Conservation (phyloP, 1,284 basidiomycete species). For the Naganishia sp. region DNA sequence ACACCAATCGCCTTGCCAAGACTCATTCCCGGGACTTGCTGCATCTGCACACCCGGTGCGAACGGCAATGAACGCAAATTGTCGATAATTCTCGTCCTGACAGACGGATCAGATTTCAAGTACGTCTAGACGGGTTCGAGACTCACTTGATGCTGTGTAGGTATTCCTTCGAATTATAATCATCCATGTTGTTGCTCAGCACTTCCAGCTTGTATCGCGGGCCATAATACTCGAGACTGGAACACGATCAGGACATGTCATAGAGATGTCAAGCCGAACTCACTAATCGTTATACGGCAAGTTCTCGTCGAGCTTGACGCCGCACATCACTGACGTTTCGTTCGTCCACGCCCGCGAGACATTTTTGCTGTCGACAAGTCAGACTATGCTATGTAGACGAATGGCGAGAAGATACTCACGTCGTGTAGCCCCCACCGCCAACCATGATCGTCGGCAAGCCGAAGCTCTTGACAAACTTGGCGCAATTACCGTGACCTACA, state of each 20-base stretch:
- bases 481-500: slow-evolving; percentile 78
- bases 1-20: slow-evolving; percentile 48
- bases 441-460: slow-evolving; percentile 87
- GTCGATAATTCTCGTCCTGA: slow-evolving; percentile 63
- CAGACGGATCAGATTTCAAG: slow-evolving; percentile 36
- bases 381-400: neutral
- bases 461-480: slow-evolving; percentile 79
- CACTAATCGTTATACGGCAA: slow-evolving; percentile 90
- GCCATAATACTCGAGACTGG: slow-evolving; percentile 89
- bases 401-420: slow-evolving; percentile 38
- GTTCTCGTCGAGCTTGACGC: slow-evolving; percentile 78
- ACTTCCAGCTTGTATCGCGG: slow-evolving; percentile 94
- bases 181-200: slow-evolving; percentile 88
- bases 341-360: slow-evolving; percentile 94
- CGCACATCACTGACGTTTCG: slow-evolving; percentile 92
- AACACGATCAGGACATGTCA: neutral
- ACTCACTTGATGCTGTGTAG: slow-evolving; percentile 76
- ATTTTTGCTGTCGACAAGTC: slow-evolving; percentile 64
- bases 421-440: slow-evolving; percentile 94
- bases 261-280: slow-evolving; percentile 23
- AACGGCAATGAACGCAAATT: slow-evolving; percentile 74
- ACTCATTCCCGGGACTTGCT: slow-evolving; percentile 67
- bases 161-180: slow-evolving; percentile 82
- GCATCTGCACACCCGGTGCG: slow-evolving; percentile 85
- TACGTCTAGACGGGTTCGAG: neutral